These are phyloP conservation scores for Torulaspora maleeae DNA, from an alignment of 805 yeast genomes.

Conservation along the genomic window DNA sequence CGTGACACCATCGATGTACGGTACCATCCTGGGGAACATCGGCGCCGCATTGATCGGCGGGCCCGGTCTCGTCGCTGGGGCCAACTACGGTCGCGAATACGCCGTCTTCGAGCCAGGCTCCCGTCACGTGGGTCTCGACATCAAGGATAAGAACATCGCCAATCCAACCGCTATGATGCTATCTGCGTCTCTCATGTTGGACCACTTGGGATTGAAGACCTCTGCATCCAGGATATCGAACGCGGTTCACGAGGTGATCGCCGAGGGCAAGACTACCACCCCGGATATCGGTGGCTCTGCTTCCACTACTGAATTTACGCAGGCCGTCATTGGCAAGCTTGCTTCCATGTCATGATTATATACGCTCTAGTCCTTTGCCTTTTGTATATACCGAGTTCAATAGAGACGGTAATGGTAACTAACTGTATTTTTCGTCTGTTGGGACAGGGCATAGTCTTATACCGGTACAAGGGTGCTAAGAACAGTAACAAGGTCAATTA, in stretches of 20 bases:
- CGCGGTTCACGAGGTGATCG: slow-evolving; percentile 86
- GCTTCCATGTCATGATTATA: slow-evolving; percentile 3
- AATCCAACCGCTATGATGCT: slow-evolving; percentile 98
- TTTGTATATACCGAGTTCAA: background rate
- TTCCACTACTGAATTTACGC: slow-evolving; percentile 90
- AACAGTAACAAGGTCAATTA: background rate
- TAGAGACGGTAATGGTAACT: too few relatives aligned
- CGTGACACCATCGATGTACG: slow-evolving; percentile 97
- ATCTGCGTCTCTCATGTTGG: slow-evolving; percentile 84
- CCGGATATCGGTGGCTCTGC: slow-evolving; percentile 87
- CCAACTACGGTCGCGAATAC: slow-evolving; percentile 94
- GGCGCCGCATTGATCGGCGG: slow-evolving; percentile 96
- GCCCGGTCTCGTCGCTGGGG: slow-evolving; percentile 98
- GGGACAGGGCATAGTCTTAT: too few relatives aligned
- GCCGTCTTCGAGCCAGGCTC: slow-evolving; percentile 99
- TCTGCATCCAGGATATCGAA: slow-evolving; percentile 81
- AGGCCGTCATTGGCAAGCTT: slow-evolving; percentile 76
- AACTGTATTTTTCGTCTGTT: too few relatives aligned
- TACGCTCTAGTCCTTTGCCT: slow-evolving; percentile 1
- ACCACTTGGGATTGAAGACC: slow-evolving; percentile 86
- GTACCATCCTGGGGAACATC: slow-evolving; percentile 93
- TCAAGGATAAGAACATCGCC: slow-evolving; percentile 89
- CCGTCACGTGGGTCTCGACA: slow-evolving; percentile 97
- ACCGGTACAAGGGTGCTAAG: too few relatives aligned
- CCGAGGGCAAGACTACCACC: slow-evolving; percentile 82